Base-by-base conservation (phyloP, 352 stramenopile species). In the Hyaloperonospora brassicae region DNA sequence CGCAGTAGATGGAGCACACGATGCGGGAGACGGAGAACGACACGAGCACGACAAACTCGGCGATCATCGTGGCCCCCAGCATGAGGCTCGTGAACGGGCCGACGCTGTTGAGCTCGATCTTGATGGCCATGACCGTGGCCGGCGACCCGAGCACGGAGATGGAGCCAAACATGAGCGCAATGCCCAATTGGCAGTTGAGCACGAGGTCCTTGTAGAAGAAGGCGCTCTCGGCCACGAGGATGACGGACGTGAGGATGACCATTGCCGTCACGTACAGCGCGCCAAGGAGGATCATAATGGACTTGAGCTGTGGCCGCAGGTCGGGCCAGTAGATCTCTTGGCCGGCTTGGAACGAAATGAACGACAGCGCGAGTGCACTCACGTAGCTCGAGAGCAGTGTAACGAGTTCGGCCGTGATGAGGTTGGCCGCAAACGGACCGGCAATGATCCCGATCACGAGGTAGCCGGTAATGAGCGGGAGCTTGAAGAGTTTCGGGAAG, bases 51-150 rank as follows among this genome's bases (percentile, higher is more conserved):
- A 88, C 64, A 31, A 88, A 86, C 56, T 88, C 78, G 39, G 78
- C 73, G 4, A 62, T 74, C 78, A 88, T 88, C 6, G 73, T 85
- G 8, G 72, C 63, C 8, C 78, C 78, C 11, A 88, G 64, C 78
- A 86, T 86, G 45, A 88, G 64, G 57, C 81, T 86, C 5, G 78
- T 88, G 55, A 88, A 88, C 5, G 73, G 73, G 1, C 78, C 78
- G 41, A 84, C 78, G 25, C 75, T 84, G 44, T 88, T 84, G 49
- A 86, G 67, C 50, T 87, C 76, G 47, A 85, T 87, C 62, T 87
- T 85, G 61, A 87, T 85, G 14, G 76, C 78, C 76, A 88, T 86
- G 40, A 85, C 73, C 10, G 78, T 88, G 6, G 75, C 69, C 0
- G 78, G 78, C 11, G 78, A 88, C 1, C 66, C 73, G 7, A 86